phyloP scores from a whole-genome alignment of 225 moss, liverwort and hornwort species.

The Polytrichum formosum region DNA sequence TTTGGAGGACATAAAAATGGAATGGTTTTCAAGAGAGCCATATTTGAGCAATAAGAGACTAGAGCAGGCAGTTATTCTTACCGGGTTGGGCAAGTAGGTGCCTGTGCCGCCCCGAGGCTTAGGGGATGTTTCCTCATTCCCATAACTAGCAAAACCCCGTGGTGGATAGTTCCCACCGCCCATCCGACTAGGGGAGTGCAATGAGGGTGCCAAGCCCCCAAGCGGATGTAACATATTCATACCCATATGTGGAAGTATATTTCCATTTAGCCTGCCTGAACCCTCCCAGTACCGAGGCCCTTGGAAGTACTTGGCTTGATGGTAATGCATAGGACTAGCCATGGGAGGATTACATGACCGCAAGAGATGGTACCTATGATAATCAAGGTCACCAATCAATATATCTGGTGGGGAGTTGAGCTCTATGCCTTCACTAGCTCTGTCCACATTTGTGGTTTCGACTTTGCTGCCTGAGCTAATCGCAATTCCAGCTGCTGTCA shows the following conservation, averaged over 20 bases:
- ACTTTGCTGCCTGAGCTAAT: slow-evolving; percentile 26
- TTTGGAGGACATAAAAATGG: too few species aligned
- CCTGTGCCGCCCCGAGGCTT: slow-evolving; percentile 62
- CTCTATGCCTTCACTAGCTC: slow-evolving; percentile 21
- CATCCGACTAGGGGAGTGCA: slow-evolving; percentile 30
- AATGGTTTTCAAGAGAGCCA: neutral
- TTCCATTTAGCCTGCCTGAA: slow-evolving; percentile 46
- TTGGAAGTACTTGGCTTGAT: slow-evolving; percentile 27
- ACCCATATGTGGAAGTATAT: slow-evolving; percentile 25
- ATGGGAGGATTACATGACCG: slow-evolving; percentile 19
- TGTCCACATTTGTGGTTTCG: slow-evolving; percentile 36
- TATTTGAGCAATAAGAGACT: slow-evolving; percentile 1
- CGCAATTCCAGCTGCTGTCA: slow-evolving; percentile 35
- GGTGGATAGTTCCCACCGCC: slow-evolving; percentile 27
- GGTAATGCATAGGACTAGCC: slow-evolving; percentile 12
- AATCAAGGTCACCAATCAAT: slow-evolving; percentile 43
- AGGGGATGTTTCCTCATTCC: slow-evolving; percentile 52
- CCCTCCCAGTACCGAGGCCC: slow-evolving; percentile 52
- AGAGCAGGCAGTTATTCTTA: slow-evolving; percentile 29
- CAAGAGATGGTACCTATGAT: slow-evolving; percentile 24
- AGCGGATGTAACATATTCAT: slow-evolving; percentile 15
- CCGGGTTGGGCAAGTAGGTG: slow-evolving; percentile 55
- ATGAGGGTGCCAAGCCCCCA: slow-evolving; percentile 16
- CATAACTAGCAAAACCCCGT: slow-evolving; percentile 31
- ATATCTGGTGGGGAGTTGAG: slow-evolving; percentile 33